phyloP scores from a whole-genome alignment of 345 rosid species.

The Hevea brasiliensis region DNA sequence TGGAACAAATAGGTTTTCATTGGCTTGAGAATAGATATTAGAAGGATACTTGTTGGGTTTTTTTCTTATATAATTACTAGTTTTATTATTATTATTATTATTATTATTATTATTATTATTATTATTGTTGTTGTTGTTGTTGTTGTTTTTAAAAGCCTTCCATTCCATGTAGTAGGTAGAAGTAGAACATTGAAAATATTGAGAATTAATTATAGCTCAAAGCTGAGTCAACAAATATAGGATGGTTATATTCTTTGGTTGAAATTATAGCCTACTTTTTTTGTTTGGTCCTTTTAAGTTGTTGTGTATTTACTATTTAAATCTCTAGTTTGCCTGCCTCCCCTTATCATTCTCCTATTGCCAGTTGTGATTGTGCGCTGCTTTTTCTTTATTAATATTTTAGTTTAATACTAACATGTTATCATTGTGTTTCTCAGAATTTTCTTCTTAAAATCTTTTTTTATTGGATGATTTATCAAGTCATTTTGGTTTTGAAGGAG shows the following conservation, averaged over 20 bases:
- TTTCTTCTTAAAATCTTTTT: background rate
- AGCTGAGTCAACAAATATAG: background rate
- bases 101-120: too few species aligned
- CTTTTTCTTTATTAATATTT: background rate
- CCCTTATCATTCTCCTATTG: background rate
- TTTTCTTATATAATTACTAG: too few species aligned
- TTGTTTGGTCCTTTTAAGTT: background rate
- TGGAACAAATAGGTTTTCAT: too few species aligned
- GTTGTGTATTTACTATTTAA: too few species aligned
- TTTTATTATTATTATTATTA: too few species aligned
- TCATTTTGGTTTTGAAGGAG: constrained; percentile 45
- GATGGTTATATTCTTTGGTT: background rate
- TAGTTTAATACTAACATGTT: background rate
- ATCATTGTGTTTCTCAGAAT: background rate
- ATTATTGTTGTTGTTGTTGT: too few species aligned
- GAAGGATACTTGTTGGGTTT: too few species aligned
- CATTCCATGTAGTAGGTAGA: background rate
- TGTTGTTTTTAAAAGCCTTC: background rate
- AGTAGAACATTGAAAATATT: too few species aligned
- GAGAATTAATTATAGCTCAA: background rate
- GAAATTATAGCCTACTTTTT: background rate
- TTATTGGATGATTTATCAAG: constrained; percentile 25
- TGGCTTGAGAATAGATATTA: too few species aligned
- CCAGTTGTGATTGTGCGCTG: background rate
- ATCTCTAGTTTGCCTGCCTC: background rate